Percentiles rank a stretch among this genome's conserved stretches.
Evolutionary conservation across 306 rosid species (phyloP).

Genomic region (Pyrus betulifolia): DNA sequence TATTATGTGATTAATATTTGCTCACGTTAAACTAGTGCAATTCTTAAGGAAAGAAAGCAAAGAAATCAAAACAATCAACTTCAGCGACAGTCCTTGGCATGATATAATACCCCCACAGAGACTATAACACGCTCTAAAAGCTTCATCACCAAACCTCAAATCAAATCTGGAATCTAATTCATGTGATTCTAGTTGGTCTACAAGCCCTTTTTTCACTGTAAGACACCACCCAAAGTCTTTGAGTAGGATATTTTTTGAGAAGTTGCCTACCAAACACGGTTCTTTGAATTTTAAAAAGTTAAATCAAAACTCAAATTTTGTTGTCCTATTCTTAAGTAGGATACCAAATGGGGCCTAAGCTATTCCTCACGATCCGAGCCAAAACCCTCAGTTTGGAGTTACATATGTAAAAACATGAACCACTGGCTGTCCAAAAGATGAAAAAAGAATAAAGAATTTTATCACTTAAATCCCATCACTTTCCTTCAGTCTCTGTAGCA

Average conservation of each 20-base stretch:
- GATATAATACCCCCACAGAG: neutral
- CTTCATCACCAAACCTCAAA: neutral
- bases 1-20: constrained; percentile 3
- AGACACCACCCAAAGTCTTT: neutral
- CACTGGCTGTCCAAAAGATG: neutral
- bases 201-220: no score
- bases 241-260: no score
- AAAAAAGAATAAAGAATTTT: neutral
- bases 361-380: neutral
- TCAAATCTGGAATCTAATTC: neutral
- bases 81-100: neutral
- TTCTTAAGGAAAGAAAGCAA: neutral
- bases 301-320: no score
- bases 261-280: no score
- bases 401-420: neutral
- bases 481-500: neutral
- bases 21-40: neutral
- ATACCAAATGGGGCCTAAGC: neutral
- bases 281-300: no score
- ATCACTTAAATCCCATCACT: neutral
- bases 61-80: neutral
- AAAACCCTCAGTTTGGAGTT: neutral
- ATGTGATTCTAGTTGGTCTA: neutral
- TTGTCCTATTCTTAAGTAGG: no score
- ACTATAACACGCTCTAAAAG: neutral